Evolutionary conservation across 371 early-diverging fungal species (phyloP), one percentile per base, ranked within the genome.

Genomic region (Mortierella sp.): DNA sequence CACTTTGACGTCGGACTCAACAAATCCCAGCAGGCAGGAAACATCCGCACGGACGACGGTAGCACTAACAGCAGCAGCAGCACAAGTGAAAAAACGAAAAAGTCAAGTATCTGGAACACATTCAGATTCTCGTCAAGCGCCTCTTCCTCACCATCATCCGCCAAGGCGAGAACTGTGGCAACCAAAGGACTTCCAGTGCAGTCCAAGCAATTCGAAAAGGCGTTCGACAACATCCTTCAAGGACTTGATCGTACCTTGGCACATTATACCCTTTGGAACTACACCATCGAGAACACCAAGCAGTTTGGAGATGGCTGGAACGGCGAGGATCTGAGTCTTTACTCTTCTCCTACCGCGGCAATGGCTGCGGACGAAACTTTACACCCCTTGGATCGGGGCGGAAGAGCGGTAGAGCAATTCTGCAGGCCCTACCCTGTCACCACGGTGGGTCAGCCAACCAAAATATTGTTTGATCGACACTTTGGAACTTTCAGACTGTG

Each of bases 291-390:
- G 57, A 95, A 94, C 68, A 84, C 84, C 75, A 63, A 87, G 38
- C 74, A 65, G 42, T 90, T 91, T 89, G 95, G 95, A 0, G 95
- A 95, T 85, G 82, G 82, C 9, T 95, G 95, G 95, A 94, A 94
- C 72, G 94, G 94, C 7, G 95, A 95, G 73, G 94, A 95, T 79
- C 83, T 95, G 45, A 89, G 89, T 26, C 81, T 90, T 9, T 90
- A 74, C 74, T 86, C 84, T 11, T 13, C 57, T 6, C 52, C 60
- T 5, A 31, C 31, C 26, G 31, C 31, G 13, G 26, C 60, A 28
- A 70, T 38, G 44, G n/a, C 13, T 21, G 50, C 57, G 9, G 73
- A 52, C 26, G 63, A 47, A 26, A 42, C 24, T 21, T 11, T 54
- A 1, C 80, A 76, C 16, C 73, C 76, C 6, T 45, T 73, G 38